These are phyloP conservation scores for Microcos paniculata DNA, from an alignment of 345 rosid genomes.

Conservation along the genomic window DNA sequence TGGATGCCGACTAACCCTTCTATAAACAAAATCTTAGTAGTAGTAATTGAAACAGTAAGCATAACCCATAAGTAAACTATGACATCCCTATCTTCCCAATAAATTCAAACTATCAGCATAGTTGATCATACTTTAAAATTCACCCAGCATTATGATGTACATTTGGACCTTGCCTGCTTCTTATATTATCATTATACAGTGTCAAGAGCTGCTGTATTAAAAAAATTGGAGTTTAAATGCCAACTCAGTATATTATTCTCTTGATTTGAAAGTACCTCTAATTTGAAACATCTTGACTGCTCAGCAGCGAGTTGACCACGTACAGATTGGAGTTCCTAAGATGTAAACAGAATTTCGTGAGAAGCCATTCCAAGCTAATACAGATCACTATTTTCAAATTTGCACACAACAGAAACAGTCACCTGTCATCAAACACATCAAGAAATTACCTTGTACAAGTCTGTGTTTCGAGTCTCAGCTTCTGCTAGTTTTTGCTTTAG, in stretches of 20 bases:
- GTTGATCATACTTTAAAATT: background rate
- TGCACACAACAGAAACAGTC: background rate
- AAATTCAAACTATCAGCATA: background rate
- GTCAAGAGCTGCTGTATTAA: background rate
- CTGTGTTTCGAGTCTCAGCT: conserved; percentile 70
- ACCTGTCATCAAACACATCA: background rate
- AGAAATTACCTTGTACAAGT: conserved; percentile 69
- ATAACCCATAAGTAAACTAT: background rate
- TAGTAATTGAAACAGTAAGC: background rate
- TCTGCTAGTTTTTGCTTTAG: conserved; percentile 76
- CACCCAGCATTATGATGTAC: background rate
- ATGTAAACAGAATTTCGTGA: background rate
- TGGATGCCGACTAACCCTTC: background rate
- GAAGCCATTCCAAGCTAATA: background rate
- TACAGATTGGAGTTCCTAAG: conserved; percentile 90
- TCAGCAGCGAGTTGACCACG: conserved; percentile 96
- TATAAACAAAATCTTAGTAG: background rate
- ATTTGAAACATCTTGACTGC: conserved; percentile 96
- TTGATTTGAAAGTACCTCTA: conserved; percentile 59
- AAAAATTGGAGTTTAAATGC: background rate
- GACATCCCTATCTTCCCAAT: background rate
- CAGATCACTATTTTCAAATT: background rate
- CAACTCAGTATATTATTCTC: background rate
- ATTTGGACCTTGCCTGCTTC: background rate
- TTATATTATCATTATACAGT: conserved; percentile 1